phyloP scores from a whole-genome alignment of 176 grass and related monocot species.

The Zea mays region Zm-B73-REFERENCE-NAM-5.0 NC_050099.1:16944001-16944500 shows the following conservation, averaged over 20 bases:
- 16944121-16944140: conserved; percentile 56
- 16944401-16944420: conserved; percentile 71
- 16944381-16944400: conserved; percentile 55
- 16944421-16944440: conserved; percentile 53
- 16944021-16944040: conserved; percentile 66
- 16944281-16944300: conserved; percentile 55
- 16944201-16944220: conserved; percentile 55
- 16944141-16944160: conserved; percentile 67
- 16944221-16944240: conserved; percentile 58
- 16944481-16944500: conserved; percentile 44
- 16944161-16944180: conserved; percentile 81
- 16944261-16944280: conserved; percentile 57
- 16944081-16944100: conserved; percentile 59
- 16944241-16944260: conserved; percentile 74
- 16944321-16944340: conserved; percentile 67
- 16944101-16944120: conserved; percentile 60
- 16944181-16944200: conserved; percentile 45
- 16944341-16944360: conserved; percentile 63
- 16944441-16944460: conserved; percentile 59
- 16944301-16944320: conserved; percentile 66
- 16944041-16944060: conserved; percentile 65
- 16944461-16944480: conserved; percentile 95
- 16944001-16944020: conserved; percentile 73
- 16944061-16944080: conserved; percentile 72
- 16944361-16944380: conserved; percentile 76